These are phyloP conservation scores for Termitomyces sp. DNA, from an alignment of 768 basidiomycete species.

Conservation along the genomic window DNA sequence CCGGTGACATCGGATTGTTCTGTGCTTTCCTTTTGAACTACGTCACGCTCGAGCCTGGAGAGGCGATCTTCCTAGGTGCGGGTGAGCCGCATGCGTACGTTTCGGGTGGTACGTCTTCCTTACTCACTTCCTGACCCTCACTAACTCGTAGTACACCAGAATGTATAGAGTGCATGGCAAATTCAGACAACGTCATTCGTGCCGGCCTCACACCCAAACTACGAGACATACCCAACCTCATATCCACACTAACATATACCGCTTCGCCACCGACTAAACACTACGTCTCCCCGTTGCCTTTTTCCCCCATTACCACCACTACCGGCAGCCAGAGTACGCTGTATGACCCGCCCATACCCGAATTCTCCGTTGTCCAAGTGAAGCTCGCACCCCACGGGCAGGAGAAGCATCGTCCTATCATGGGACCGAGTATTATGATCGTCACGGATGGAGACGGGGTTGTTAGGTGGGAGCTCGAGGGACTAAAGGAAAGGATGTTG, in stretches of 20 bases:
- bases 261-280: constrained; percentile 66
- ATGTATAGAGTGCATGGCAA: constrained; percentile 99
- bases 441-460: constrained; percentile 63
- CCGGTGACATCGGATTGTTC: constrained; percentile 87
- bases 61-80: constrained; percentile 93
- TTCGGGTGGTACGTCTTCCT: constrained; percentile 62
- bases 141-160: not conserved
- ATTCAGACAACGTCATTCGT: constrained; percentile 97
- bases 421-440: constrained; percentile 83
- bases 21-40: constrained; percentile 55
- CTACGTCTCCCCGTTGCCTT: constrained; percentile 54
- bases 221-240: constrained; percentile 87
- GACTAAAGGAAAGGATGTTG: constrained; percentile 20
- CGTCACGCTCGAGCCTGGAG: constrained; percentile 68
- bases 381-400: constrained; percentile 35
- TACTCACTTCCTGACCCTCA: not conserved
- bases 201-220: constrained; percentile 97
- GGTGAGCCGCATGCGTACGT: constrained; percentile 98
- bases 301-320: constrained; percentile 24
- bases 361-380: constrained; percentile 81
- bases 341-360: constrained; percentile 90
- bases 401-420: constrained; percentile 56
- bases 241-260: constrained; percentile 81
- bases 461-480: constrained; percentile 37
- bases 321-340: constrained; percentile 33